Evolutionary conservation across 1,284 basidiomycete genomes (phyloP), one percentile per base, ranked within the genome.

Genomic region (Pyrrhoderma noxium): DNA sequence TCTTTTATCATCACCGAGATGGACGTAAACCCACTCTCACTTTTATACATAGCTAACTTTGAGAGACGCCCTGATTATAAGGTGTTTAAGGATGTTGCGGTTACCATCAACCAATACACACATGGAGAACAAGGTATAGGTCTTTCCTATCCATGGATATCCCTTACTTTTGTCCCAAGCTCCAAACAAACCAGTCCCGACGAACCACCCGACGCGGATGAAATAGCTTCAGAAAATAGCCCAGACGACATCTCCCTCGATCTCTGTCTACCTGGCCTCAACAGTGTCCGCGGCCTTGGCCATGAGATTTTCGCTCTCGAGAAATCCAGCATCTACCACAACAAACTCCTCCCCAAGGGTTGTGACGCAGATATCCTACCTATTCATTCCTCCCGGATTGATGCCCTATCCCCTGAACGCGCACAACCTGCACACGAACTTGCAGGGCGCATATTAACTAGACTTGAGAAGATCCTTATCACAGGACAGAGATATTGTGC

Each of bases 281-380:
- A 51, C 2, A 49, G 53, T 8, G n/a, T 50, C 18, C 48, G 49
- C n/a, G 53, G 53, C n/a, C 22, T 21, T 2, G 53, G 43, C 3
- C 37, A 39, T 8, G 53, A 54, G 42, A 16, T 22, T 3, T 54
- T 54, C 22, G 42, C 39, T 14, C 25, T 54, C 27, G 49, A 51
- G 13, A 9, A 40, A 3, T 3, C 39, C 27, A 38, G 22, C 2
- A 21, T 7, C 1, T 50, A 54, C 31, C 53, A 51, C 18, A 21
- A 54, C 22, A 27, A 35, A 14, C 11, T 54, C 11, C 43, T 50
- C 8, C 18, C 48, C 14, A 14, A 23, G 25, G 42, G 7, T 9
- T 36, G 27, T 5, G 16, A 21, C 8, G 48, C 22, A 36, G 48
- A 51, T 18, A 8, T 41, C 14, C 27, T 51, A 14, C 31, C 23